Evolutionary conservation across 2,329 filamentous ascomycete species (phyloP).

Genomic region (Cordyceps farinosa): DNA sequence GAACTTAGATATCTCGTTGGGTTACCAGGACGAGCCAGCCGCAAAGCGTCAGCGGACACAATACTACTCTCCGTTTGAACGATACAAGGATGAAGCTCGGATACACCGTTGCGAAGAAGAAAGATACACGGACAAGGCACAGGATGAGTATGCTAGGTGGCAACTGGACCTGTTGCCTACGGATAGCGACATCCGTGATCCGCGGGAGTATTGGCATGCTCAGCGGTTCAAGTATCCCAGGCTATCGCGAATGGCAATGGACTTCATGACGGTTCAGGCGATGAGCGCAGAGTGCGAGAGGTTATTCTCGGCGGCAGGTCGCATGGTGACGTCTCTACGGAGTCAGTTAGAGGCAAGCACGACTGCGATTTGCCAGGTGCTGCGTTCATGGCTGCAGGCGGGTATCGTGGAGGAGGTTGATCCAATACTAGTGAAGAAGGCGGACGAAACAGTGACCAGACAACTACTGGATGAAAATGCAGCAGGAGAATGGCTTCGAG

Average conservation of each 20-base stretch:
- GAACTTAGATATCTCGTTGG: background rate
- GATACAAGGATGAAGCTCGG: background rate
- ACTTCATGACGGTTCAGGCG: constrained; percentile 15
- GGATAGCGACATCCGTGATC: constrained; percentile 1
- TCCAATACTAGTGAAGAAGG: too few species aligned
- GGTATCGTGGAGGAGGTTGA: too few species aligned
- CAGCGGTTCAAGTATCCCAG: background rate
- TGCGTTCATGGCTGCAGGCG: too few species aligned
- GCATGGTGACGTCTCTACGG: too few species aligned
- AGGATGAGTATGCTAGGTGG: background rate
- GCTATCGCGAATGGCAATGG: constrained; percentile 15
- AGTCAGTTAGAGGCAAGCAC: too few species aligned
- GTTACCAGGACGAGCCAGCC: background rate
- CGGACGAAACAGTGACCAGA: too few species aligned
- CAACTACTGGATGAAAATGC: too few species aligned
- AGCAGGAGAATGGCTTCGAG: too few species aligned
- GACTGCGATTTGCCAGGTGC: too few species aligned
- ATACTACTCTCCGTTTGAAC: background rate
- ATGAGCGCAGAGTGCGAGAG: constrained; percentile 18
- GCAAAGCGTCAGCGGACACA: constrained; percentile 2
- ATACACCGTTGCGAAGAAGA: background rate
- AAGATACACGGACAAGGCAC: background rate
- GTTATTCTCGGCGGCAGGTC: constrained; percentile 15
- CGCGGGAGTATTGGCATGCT: background rate
- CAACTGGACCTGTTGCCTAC: background rate